Evolutionary conservation across 1,139 yeast genomes (phyloP), one percentile per base, ranked within the genome.

Genomic region (Yamadazyma conglobata): DNA sequence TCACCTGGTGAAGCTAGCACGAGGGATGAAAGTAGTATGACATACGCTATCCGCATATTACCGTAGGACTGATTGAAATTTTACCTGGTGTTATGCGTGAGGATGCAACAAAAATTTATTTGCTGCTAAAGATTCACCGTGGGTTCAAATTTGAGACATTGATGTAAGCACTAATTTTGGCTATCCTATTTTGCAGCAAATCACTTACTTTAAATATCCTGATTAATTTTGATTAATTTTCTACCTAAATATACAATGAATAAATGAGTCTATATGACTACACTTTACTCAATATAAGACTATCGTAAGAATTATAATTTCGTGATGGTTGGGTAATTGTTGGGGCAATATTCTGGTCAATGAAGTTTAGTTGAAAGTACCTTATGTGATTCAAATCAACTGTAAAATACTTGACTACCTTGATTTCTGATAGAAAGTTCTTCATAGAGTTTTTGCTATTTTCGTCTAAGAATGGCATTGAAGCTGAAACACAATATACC

Each of bases 1-100:
- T 89, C 96, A 5, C 97, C 97, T 0, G 77, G 76, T 0, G 95
- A 86, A 0, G 77, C 86, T 25, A 28, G 17, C 2, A 26, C 33
- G 10, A 22, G 4, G 12, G 12, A 13, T 5, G n/a, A 14, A 22
- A 32, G 24, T 13, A 24, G 25, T n/a, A n/a, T n/a, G n/a, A n/a
- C n/a, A n/a, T n/a, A n/a, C n/a, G n/a, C n/a, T n/a, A n/a, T n/a
- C n/a, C n/a, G n/a, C n/a, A n/a, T n/a, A n/a, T n/a, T n/a, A n/a
- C n/a, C n/a, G n/a, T n/a, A n/a, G n/a, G n/a, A n/a, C n/a, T n/a
- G n/a, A n/a, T n/a, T n/a, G n/a, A n/a, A n/a, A n/a, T n/a, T n/a
- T n/a, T n/a, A n/a, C n/a, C n/a, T n/a, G n/a, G n/a, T n/a, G n/a
- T n/a, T n/a, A n/a, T n/a, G n/a, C n/a, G n/a, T n/a, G n/a, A n/a